Percentiles rank a stretch among this genome's conserved stretches.
These are phyloP conservation scores for Phytophthora nicotianae DNA, from an alignment of 352 stramenopile species.

Conservation along the genomic window DNA sequence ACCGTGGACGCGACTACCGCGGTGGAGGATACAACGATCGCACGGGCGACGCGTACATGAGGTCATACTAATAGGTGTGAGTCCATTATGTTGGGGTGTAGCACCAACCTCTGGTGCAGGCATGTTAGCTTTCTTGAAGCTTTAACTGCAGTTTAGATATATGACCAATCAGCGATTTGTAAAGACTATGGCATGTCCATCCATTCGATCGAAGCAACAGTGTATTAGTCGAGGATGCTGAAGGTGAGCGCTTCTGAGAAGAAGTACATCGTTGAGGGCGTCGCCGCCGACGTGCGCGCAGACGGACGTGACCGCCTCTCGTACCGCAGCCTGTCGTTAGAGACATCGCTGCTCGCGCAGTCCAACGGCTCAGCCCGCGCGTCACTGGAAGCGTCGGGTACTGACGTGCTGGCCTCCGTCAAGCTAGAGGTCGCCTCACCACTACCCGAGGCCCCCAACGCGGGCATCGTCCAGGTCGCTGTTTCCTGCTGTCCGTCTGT, in stretches of 20 bases:
- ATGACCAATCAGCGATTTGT: background rate
- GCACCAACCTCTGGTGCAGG: too few species aligned
- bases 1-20: constrained; percentile 13
- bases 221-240: constrained; percentile 43
- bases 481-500: constrained; percentile 78
- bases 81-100: too few species aligned
- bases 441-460: constrained; percentile 48
- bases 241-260: constrained; percentile 81
- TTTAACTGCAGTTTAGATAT: background rate
- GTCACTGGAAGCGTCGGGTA: constrained; percentile 66
- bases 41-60: constrained; percentile 3
- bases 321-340: constrained; percentile 64
- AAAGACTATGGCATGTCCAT: background rate
- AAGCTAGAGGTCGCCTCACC: constrained; percentile 75
- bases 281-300: constrained; percentile 72
- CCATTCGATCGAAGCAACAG: constrained; percentile 6
- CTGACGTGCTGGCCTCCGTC: constrained; percentile 77
- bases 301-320: constrained; percentile 69
- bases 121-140: too few species aligned
- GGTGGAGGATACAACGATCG: constrained; percentile 5
- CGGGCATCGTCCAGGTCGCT: constrained; percentile 55
- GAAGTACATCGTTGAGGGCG: constrained; percentile 71
- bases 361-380: constrained; percentile 80
- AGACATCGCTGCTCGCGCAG: constrained; percentile 76
- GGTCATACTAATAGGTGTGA: constrained; percentile 11